Conservation (phyloP, 1,139 yeast species). For the Pneumocystis wakefieldiae region DNA sequence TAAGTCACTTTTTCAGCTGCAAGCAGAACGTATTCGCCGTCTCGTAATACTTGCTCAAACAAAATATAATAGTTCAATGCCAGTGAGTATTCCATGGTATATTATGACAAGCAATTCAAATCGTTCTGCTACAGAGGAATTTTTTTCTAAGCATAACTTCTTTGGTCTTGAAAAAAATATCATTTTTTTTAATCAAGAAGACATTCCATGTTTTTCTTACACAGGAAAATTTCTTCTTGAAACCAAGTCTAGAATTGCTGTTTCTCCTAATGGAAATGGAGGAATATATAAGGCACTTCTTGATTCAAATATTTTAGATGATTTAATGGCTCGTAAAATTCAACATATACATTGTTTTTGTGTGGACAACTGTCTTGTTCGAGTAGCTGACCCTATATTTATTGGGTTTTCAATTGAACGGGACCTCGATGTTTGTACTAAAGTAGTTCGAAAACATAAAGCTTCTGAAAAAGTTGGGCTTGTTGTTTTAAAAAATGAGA, state of each 20-base stretch:
- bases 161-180: slow-evolving; percentile 62
- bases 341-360: slow-evolving; percentile 93
- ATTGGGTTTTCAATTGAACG: slow-evolving; percentile 63
- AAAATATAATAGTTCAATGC: slow-evolving; percentile 19
- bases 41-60: slow-evolving; percentile 42
- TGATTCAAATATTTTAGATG: slow-evolving; percentile 50
- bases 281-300: slow-evolving; percentile 79
- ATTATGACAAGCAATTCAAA: slow-evolving; percentile 96
- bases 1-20: slow-evolving; percentile 77
- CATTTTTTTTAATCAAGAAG: slow-evolving; percentile 82
- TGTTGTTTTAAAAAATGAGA: slow-evolving; percentile 49
- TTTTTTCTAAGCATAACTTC: slow-evolving; percentile 43
- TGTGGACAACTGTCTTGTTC: slow-evolving; percentile 84
- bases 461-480: slow-evolving; percentile 84
- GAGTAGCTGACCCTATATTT: slow-evolving; percentile 87
- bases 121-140: slow-evolving; percentile 55
- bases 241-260: slow-evolving; percentile 41
- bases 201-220: slow-evolving; percentile 70
- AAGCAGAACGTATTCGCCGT: slow-evolving; percentile 66
- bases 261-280: slow-evolving; percentile 97
- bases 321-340: slow-evolving; percentile 53
- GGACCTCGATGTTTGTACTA: slow-evolving; percentile 69
- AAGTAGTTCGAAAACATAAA: slow-evolving; percentile 85
- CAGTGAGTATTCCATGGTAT: slow-evolving; percentile 55
- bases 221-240: slow-evolving; percentile 64